Conservation (phyloP, 305 asterid species). For the Andrographis paniculata region DNA sequence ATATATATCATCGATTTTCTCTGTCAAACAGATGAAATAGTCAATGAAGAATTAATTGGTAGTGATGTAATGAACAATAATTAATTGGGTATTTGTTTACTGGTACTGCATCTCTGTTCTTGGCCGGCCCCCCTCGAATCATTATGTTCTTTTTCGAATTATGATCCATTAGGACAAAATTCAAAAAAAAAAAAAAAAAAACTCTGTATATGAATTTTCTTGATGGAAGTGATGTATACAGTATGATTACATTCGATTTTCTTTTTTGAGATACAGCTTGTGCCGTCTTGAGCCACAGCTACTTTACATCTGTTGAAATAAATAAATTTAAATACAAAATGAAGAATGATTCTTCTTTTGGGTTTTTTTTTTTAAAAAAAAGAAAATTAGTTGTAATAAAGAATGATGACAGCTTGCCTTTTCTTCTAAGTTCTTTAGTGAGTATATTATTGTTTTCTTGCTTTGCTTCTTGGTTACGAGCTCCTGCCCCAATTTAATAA, state of each 20-base stretch:
- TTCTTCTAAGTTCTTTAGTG: slow-evolving; percentile 11
- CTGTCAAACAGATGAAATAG: background rate
- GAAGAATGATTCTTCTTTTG: background rate
- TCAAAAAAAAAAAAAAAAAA: background rate
- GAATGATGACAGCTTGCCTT: slow-evolving; percentile 22
- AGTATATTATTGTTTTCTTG: background rate
- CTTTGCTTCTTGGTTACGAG: slow-evolving; percentile 26
- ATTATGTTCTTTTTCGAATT: background rate
- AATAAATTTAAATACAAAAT: background rate
- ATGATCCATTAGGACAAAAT: background rate
- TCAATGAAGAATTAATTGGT: background rate
- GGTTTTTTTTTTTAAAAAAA: background rate
- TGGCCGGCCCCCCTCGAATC: background rate
- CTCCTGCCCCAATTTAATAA: slow-evolving; percentile 19
- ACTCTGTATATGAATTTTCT: background rate
- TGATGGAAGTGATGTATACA: background rate
- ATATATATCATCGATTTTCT: too few relatives aligned
- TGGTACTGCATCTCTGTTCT: background rate
- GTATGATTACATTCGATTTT: background rate
- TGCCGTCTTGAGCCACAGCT: too few relatives aligned
- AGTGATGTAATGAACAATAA: background rate
- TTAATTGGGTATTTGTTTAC: background rate
- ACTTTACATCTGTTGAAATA: background rate
- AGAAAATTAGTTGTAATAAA: slow-evolving; percentile 6
- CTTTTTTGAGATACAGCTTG: background rate